Base-by-base conservation (phyloP, 441 rosid species). In the Croton laevigatus region DNA sequence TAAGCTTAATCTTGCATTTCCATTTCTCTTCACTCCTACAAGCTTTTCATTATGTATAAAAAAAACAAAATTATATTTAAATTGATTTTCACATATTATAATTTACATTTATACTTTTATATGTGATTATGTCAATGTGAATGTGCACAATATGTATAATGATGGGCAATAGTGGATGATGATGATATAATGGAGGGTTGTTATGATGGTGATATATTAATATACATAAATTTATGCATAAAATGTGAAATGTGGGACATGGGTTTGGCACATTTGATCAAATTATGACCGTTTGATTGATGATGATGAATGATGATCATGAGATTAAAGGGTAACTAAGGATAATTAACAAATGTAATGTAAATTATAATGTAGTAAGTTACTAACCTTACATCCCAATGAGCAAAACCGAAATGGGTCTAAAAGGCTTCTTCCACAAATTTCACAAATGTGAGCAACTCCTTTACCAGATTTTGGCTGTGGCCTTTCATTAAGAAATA, bases 401-500 rank as follows among this genome's bases (percentile, higher is more conserved):
- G 97, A 91, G 72, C 97, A 91, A 76, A 87, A 91, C 4, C 90
- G 87, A 70, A 78, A 81, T 6, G 88, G 80, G 73, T 91, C 94
- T 58, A 87, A 62, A 32, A 91, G 88, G 73, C 81, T 89, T 73
- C 94, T 84, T 16, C 81, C 82, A 75, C 93, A 91, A 70, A 80
- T 84, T 76, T 87, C 90, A 75, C 97, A 91, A 48, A 84, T 27
- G 62, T 83, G 83, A 64, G 88, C 78, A 2, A 75, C 79, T 65
- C 85, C 84, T 79, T 85, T 86, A 42, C 81, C 81, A n/a, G 75
- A 78, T 79, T 84, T 81, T 23, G 83, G 86, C 66, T 83, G 92
- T 51, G 90, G 97, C 81, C 97, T 83, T 83, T 86, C 87, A 44
- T 89, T 91, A 57, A 91, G 79, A 73, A 91, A 91, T 73, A 91